Percentiles rank a stretch among this genome's conserved stretches.
Evolutionary conservation across 768 basidiomycete genomes (phyloP).

Genomic region (Boletus barrowsii): DNA sequence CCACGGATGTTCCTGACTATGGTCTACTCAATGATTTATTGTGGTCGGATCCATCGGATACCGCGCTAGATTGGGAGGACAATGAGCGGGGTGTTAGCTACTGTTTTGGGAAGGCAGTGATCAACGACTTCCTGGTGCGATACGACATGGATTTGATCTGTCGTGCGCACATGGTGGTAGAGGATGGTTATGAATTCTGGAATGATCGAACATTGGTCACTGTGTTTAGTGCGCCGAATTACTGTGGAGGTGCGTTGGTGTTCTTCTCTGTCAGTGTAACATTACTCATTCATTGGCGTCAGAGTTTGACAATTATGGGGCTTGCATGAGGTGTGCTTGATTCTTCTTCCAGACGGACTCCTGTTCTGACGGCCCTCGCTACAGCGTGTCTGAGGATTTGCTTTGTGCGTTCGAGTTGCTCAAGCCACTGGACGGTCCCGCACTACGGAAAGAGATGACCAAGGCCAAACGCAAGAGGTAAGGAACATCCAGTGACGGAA

Average conservation of each 20-base stretch:
- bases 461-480: conserved; percentile 98
- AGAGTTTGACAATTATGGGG: conserved; percentile 96
- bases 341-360: neutral
- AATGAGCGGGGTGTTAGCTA: conserved; percentile 99
- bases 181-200: conserved; percentile 99
- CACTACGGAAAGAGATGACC: conserved; percentile 96
- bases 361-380: conserved; percentile 14
- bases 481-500: neutral
- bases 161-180: conserved; percentile 99
- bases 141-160: conserved; percentile 99
- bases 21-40: conserved; percentile 95
- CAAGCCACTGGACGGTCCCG: conserved; percentile 92
- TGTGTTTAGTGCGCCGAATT: conserved; percentile 97
- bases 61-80: conserved; percentile 98
- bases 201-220: conserved; percentile 98
- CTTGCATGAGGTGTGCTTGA: conserved; percentile 78
- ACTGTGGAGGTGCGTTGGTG: conserved; percentile 80
- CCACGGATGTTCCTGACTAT: conserved; percentile 98
- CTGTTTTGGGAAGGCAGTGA: conserved; percentile 97
- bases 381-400: conserved; percentile 92
- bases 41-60: conserved; percentile 98
- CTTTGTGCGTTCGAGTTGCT: conserved; percentile 96
- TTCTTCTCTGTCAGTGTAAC: neutral
- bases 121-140: conserved; percentile 90
- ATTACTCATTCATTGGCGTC: conserved; percentile 18